Conservation (phyloP, 768 basidiomycete species). For the Leccinum aurantiacum region DNA sequence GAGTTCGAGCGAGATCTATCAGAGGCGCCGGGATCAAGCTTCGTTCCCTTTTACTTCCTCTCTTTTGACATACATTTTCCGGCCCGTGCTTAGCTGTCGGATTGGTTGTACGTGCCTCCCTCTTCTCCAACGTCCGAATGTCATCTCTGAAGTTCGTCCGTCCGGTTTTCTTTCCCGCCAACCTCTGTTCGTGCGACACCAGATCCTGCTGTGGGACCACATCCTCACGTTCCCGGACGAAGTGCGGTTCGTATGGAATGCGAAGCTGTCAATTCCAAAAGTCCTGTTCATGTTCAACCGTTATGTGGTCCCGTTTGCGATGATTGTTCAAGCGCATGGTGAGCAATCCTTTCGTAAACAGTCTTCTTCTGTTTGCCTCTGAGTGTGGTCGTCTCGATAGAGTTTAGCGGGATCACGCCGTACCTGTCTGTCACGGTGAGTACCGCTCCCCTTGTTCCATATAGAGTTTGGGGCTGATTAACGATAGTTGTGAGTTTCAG, state of each 20-base stretch:
- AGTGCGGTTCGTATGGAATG: slow-evolving; percentile 34
- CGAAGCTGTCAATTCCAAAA: slow-evolving; percentile 29
- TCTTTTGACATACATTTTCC: background rate
- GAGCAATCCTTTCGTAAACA: background rate
- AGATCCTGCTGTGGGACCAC: slow-evolving; percentile 38
- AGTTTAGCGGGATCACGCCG: slow-evolving; percentile 19
- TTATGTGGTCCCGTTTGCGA: slow-evolving; percentile 31
- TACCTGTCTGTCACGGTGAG: slow-evolving; percentile 22
- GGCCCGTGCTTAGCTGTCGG: slow-evolving; percentile 21
- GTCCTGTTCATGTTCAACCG: slow-evolving; percentile 36
- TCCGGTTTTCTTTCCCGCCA: background rate
- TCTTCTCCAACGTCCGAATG: background rate
- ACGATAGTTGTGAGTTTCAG: background rate
- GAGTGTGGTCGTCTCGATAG: slow-evolving; percentile 11
- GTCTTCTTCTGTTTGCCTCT: background rate
- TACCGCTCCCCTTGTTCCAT: background rate
- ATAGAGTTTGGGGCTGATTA: background rate
- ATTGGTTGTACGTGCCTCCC: slow-evolving; percentile 20
- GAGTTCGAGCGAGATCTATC: background rate
- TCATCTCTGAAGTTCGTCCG: background rate
- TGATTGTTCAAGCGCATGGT: slow-evolving; percentile 35
- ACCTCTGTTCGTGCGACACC: background rate
- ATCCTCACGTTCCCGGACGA: slow-evolving; percentile 35
- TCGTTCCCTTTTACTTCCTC: background rate
- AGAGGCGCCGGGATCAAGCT: background rate